Percentiles rank a stretch among this genome's conserved stretches.
Conservation (phyloP, 2,329 filamentous ascomycete genomes). For the Aspergillus novofumigatus region DNA sequence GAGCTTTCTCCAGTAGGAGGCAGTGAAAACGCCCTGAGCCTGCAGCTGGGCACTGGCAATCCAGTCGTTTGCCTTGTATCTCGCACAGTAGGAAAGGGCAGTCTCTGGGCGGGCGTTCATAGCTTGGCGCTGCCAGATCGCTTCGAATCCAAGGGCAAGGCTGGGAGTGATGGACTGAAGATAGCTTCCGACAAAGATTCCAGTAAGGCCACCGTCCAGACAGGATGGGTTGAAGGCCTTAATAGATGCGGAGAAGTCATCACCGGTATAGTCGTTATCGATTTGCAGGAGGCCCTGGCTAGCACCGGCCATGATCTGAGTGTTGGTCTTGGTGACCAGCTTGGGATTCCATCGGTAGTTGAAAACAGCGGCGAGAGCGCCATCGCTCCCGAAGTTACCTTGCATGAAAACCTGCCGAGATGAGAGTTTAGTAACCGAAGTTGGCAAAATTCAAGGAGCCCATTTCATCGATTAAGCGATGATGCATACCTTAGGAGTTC, state of each 20-base stretch:
- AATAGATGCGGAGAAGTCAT: slow-evolving; percentile 87
- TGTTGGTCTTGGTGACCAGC: slow-evolving; percentile 79
- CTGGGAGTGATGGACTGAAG: slow-evolving; percentile 86
- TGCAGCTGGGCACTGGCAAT: slow-evolving; percentile 86
- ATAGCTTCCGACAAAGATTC: slow-evolving; percentile 94
- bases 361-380: slow-evolving; percentile 78
- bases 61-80: slow-evolving; percentile 91
- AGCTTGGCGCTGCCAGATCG: slow-evolving; percentile 85
- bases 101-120: slow-evolving; percentile 86
- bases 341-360: slow-evolving; percentile 85
- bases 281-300: slow-evolving; percentile 85
- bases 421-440: slow-evolving; percentile 6
- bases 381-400: slow-evolving; percentile 91
- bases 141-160: slow-evolving; percentile 83
- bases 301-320: slow-evolving; percentile 74
- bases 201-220: slow-evolving; percentile 86
- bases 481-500: slow-evolving; percentile 75
- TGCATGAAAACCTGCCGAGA: slow-evolving; percentile 78
- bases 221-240: slow-evolving; percentile 95
- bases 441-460: background rate
- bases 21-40: slow-evolving; percentile 80
- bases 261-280: slow-evolving; percentile 91
- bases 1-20: slow-evolving; percentile 88
- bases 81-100: slow-evolving; percentile 80
- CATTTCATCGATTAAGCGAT: slow-evolving; percentile 13